Evolutionary conservation across 345 rosid genomes (phyloP), one percentile per base, ranked within the genome.

Genomic region (Psidium guajava): DNA sequence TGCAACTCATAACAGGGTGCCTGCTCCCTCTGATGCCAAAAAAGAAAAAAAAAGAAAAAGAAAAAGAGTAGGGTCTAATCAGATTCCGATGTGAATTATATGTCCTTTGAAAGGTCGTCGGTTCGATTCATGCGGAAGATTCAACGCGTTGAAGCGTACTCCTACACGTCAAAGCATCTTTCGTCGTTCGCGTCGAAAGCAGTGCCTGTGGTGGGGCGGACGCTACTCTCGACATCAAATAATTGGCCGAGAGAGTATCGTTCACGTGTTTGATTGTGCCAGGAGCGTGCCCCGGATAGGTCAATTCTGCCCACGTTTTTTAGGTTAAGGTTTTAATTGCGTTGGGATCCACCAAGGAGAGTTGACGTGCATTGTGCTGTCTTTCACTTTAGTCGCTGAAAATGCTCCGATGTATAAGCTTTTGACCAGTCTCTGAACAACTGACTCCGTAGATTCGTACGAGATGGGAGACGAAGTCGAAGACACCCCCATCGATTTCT

Each of bases 381-480:
- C 47, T 32, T 69, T 36, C 77, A 3, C 77, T 69, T 36, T 8
- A 36, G 18, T 36, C 3, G 12, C 24, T 8, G 24, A 36, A 32
- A 69, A 69, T 9, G 6, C 24, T 32, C 8, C 6, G 47, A 16
- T 18, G 5, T 18, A 18, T 3, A 5, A 32, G 24, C 16, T 69
- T 69, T 18, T 6, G 0, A 32, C 5, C 8, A 5, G 8, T 8
- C 77, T 32, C 12, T 2, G 77, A 8, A 20, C 12, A 32, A 32
- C 16, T 10, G 11, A 18, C 47, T 13, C 6, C 0, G 11, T 64
- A 64, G 75, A 16, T 21, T 7, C 0, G 24, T 8, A 32, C 47
- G 42, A 20, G 42, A 32, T 0, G 0, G 0, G 47, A 69, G 44
- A 32, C 77, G 1, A 64, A 64, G 18, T 15, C 15, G 75, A 64